Conservation (phyloP, 139 green algal genomes). For the Chloropicon primus region DNA sequence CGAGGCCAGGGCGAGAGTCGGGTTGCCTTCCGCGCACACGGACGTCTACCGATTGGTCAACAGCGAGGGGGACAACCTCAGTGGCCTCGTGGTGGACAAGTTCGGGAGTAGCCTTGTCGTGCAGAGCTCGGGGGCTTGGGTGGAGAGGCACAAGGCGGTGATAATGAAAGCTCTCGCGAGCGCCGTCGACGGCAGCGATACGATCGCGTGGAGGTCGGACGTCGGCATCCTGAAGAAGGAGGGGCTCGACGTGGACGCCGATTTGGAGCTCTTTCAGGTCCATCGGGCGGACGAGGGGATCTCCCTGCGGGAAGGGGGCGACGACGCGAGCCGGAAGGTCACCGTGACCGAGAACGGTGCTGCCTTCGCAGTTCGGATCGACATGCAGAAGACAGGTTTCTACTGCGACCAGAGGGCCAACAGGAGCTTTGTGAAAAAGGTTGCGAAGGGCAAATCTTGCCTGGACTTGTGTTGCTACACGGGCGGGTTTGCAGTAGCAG, state of each 20-base stretch:
- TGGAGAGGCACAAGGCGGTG: slow-evolving; percentile 19
- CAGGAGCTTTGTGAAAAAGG: slow-evolving; percentile 38
- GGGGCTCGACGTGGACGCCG: slow-evolving; percentile 18
- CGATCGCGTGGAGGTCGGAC: slow-evolving; percentile 42
- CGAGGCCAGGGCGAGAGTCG: slow-evolving; percentile 27
- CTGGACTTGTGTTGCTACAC: slow-evolving; percentile 90
- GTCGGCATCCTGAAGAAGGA: slow-evolving; percentile 48
- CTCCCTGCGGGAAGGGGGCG: background rate
- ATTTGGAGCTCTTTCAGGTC: slow-evolving; percentile 9
- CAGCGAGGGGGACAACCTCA: slow-evolving; percentile 68
- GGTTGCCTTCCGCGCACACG: slow-evolving; percentile 21
- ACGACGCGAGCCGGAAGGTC: background rate
- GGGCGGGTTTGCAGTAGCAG: slow-evolving; percentile 27
- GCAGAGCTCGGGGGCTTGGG: slow-evolving; percentile 30
- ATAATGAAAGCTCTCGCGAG: background rate
- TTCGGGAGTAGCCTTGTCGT: slow-evolving; percentile 21
- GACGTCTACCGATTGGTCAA: slow-evolving; percentile 59
- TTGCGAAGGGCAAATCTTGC: slow-evolving; percentile 36
- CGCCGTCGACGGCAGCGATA: background rate
- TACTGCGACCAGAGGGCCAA: slow-evolving; percentile 65
- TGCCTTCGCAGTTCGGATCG: background rate
- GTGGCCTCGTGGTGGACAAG: slow-evolving; percentile 43
- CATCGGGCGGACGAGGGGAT: background rate
- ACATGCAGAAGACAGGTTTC: background rate
- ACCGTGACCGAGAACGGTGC: background rate